A percentile compares a stretch with the other conserved stretches of the same genome.
Evolutionary conservation across 208 protist species (phyloP).

Genomic region (Vickermania spadyakhi): DNA sequence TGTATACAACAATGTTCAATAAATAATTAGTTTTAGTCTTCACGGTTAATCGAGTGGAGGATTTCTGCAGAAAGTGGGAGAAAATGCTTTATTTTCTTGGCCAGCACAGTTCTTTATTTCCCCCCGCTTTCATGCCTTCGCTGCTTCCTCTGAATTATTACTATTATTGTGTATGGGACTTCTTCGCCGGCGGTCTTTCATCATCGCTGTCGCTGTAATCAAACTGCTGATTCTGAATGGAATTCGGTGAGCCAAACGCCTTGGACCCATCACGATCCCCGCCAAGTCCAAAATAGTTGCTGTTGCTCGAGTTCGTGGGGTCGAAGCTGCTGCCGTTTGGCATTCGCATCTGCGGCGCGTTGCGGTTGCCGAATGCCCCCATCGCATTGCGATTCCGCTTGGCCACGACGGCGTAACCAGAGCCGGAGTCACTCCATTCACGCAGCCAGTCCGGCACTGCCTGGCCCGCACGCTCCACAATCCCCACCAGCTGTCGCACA

Average conservation of each 20-base stretch:
- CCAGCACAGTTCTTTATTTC: no score
- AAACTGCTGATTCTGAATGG: constrained; percentile 5
- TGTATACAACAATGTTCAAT: no score
- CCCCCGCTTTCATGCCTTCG: no score
- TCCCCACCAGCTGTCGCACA: constrained; percentile 48
- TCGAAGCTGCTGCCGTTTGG: constrained; percentile 19
- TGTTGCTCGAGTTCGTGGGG: constrained; percentile 10
- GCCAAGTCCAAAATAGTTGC: constrained; percentile 34
- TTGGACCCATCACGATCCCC: constrained; percentile 10
- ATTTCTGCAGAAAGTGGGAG: no score
- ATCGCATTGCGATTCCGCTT: constrained; percentile 70
- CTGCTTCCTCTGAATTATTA: no score
- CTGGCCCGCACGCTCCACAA: constrained; percentile 65
- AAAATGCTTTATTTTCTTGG: no score
- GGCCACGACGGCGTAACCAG: constrained; percentile 18
- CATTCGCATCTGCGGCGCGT: constrained; percentile 34
- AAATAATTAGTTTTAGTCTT: no score
- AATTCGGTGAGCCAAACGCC: constrained; percentile 27
- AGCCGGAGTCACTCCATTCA: constrained; percentile 55
- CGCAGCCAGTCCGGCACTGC: constrained; percentile 58
- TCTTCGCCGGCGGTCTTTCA: constrained; percentile 20
- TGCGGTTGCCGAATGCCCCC: constrained; percentile 29
- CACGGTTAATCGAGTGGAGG: no score
- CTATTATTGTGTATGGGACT: no score
- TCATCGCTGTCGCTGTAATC: constrained; percentile 61